phyloP scores from a whole-genome alignment of 2,329 filamentous ascomycete genomes.

The Arachnopeziza araneosa region DNA sequence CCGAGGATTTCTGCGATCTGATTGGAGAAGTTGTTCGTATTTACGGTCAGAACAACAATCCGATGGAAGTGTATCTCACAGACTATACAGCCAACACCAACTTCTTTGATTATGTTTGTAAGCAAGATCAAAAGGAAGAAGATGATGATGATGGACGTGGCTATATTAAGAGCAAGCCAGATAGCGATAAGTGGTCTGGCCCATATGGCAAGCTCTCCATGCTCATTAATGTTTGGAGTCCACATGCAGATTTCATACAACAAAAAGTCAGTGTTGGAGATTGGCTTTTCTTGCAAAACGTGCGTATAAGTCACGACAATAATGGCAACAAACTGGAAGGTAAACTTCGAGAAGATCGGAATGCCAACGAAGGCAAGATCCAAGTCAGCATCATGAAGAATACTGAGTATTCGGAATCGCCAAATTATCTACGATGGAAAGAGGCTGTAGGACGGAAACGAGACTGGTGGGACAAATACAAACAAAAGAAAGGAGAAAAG shows the following conservation, averaged over 20 bases:
- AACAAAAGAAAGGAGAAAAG: constrained; percentile 17
- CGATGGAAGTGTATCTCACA: constrained; percentile 64
- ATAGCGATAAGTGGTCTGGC: constrained; percentile 54
- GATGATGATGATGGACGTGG: constrained; percentile 49
- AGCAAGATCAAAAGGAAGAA: constrained; percentile 22
- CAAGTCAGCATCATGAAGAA: constrained; percentile 36
- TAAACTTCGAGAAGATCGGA: constrained; percentile 42
- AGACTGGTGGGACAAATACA: constrained; percentile 48
- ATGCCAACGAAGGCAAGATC: constrained; percentile 38
- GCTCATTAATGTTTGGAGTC: constrained; percentile 64
- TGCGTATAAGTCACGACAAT: constrained; percentile 58
- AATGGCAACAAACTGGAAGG: constrained; percentile 61
- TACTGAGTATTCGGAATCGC: constrained; percentile 23
- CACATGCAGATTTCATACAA: constrained; percentile 56
- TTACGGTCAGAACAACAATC: constrained; percentile 40
- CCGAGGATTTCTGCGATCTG: constrained; percentile 58
- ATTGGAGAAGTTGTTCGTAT: constrained; percentile 65
- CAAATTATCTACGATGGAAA: constrained; percentile 43
- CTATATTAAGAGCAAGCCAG: constrained; percentile 37
- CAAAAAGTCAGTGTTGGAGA: constrained; percentile 50
- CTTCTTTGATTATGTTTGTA: constrained; percentile 45
- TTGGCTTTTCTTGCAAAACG: constrained; percentile 64
- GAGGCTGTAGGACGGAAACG: constrained; percentile 57
- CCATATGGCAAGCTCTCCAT: constrained; percentile 69
- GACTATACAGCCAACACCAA: constrained; percentile 71